These are phyloP conservation scores for Pestalotiopsis sp. DNA, from an alignment of 2,329 filamentous ascomycete species.

Conservation along the genomic window DNA sequence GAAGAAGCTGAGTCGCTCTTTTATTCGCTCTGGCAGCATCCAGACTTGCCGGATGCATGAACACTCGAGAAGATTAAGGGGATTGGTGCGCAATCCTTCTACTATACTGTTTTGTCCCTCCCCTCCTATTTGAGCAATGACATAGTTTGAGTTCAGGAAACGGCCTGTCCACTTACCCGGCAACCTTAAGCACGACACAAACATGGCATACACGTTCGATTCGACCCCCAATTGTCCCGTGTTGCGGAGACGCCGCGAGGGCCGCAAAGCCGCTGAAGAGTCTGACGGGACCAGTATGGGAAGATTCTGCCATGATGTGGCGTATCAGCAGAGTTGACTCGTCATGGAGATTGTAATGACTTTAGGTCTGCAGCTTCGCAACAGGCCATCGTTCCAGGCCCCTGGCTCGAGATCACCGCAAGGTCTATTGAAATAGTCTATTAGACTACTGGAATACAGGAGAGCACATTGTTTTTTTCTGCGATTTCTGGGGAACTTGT, in stretches of 20 bases:
- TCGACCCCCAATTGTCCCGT: background rate
- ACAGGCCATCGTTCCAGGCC: background rate
- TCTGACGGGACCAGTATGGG: background rate
- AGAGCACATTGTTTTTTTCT: background rate
- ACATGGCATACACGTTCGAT: background rate
- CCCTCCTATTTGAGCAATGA: background rate
- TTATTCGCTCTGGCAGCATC: background rate
- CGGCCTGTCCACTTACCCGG: background rate
- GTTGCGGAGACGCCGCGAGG: background rate
- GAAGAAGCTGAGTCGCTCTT: background rate
- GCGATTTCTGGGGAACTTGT: background rate
- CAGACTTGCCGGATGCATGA: background rate
- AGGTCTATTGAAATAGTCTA: background rate
- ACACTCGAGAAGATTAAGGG: background rate
- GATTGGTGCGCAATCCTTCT: background rate
- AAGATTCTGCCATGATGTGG: background rate
- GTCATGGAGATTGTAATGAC: background rate
- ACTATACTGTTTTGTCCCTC: background rate
- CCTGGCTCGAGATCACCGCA: background rate
- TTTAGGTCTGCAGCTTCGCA: background rate
- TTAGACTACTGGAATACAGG: background rate
- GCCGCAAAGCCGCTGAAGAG: background rate
- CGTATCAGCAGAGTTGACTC: background rate
- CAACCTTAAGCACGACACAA: background rate
- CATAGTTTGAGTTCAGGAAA: background rate